Conservation (phyloP, 306 rosid genomes). For the Rosa rugosa region DNA sequence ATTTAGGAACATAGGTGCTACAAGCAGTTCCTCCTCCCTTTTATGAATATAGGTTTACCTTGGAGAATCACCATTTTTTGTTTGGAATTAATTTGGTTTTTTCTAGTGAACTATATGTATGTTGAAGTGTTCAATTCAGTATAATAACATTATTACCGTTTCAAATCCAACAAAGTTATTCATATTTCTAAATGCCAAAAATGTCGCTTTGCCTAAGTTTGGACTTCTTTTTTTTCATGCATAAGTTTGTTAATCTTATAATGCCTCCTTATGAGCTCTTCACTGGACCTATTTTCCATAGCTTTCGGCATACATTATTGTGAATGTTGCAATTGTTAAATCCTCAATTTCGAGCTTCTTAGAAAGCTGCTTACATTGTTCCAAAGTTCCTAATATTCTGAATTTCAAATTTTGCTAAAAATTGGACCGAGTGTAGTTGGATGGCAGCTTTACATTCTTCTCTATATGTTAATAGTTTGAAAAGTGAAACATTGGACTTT, state of each 20-base stretch:
- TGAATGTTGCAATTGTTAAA: not conserved
- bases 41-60: not conserved
- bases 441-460: conserved; percentile 15
- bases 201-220: not conserved
- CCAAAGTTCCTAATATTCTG: not conserved
- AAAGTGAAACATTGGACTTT: conserved; percentile 14
- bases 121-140: not conserved
- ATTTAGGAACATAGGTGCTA: not conserved
- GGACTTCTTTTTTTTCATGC: not conserved
- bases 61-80: not conserved
- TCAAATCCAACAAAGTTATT: not conserved
- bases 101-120: not conserved
- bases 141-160: not conserved
- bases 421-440: not conserved
- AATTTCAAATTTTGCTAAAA: not conserved
- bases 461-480: conserved; percentile 22
- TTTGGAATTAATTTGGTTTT: not conserved
- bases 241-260: not conserved
- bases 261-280: not conserved
- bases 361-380: not conserved
- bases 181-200: not conserved
- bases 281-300: not conserved
- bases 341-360: not conserved
- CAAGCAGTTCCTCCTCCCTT: not conserved
- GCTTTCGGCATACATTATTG: conserved; percentile 1